Evolutionary conservation across 208 protist species (phyloP), one percentile per base, ranked within the genome.

Genomic region (Kentomonas sorsogonicus): DNA sequence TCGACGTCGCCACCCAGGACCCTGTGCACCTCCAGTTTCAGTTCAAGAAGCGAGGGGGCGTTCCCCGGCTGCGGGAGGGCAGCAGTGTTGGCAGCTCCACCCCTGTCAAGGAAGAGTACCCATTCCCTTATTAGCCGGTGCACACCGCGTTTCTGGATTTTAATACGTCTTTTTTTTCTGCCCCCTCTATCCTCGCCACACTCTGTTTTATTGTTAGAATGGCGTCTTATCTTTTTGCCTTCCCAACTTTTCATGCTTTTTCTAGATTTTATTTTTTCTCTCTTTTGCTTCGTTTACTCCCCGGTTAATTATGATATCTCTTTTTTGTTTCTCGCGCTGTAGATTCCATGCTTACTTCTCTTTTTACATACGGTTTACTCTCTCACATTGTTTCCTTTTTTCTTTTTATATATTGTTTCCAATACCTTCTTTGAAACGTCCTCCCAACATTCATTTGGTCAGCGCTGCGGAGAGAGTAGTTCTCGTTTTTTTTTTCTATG

Each of bases 21-120:
- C 31, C 53, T 23, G 34, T 64, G 33, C 39, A 51, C 33, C 13
- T 69, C 40, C 40, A 72, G 43, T 81, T 81, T 39, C 74, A 81
- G 59, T 63, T 55, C 47, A 81, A 77, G 62, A 69, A 63, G 38
- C 69, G 59, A 3, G 65, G 61, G 7, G 54, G 57, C 2, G 51
- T 44, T 0, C 65, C 74, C 13, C 40, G 53, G 29, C 34, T 81
- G 23, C 62, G 56, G 25, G 52, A 56, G 1, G 74, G 74, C 10
- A 53, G 45, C 18, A 67, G 51, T 25, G 68, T 60, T 29, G 67
- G 67, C 26, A 58, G 63, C 1, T 57, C 69, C 1, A 60, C 31
- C 5, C 58, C 70, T 18, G 58, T 76, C 9, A 62, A 73, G 60
- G 50, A 70, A 33, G 44, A 43, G 20, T 70, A 57, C 22, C 69